Base-by-base conservation (phyloP, 1,284 basidiomycete genomes). In the Thecaphora frezii region DNA sequence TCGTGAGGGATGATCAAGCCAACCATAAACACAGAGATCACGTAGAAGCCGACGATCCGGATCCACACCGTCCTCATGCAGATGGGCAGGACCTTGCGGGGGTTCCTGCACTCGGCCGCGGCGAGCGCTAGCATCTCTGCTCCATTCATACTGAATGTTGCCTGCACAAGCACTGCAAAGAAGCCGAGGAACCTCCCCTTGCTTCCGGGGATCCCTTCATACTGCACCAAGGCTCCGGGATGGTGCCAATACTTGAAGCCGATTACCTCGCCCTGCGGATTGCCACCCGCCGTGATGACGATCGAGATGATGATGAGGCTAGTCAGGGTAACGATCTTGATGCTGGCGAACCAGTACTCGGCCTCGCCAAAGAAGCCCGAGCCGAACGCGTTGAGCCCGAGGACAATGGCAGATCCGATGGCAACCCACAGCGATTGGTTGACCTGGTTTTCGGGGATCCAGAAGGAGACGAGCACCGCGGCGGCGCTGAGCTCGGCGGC, bases 331-430 rank as follows among this genome's bases (percentile, higher is more conserved):
- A 68, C 38, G 41, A 72, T 57, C 46, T 73, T 70, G 43, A 74
- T 72, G 8, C 53, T 49, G n/a, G 63, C 58, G 28, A 62, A 67
- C 80, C 81, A 83, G 54, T 59, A 65, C 44, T 66, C 61, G 45
- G 85, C 83, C 82, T 89, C 87, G 70, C 87, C 88, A 62, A 88
- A 88, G 77, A 83, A 85, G 60, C 75, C 68, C 61, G 89, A 87
- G 58, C 88, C 88, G 63, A 66, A 58, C 19, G 54, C 40, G 53
- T 71, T 71, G 50, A 71, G 57, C 22, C 51, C 64, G 37, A 67
- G 46, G 44, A 65, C 47, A 45, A 82, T 79, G 5, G 82, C 46
- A 74, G 81, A 82, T 61, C 84, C 84, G 48, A 85, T 79, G 7
- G 83, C 83, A 21, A 85, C 83, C 69, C 66, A 74, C n/a, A 55